A percentile compares a stretch with the other conserved stretches of the same genome.
These are phyloP conservation scores for Cladophialophora chaetospira DNA, from an alignment of 2,329 filamentous ascomycete genomes.

Conservation along the genomic window DNA sequence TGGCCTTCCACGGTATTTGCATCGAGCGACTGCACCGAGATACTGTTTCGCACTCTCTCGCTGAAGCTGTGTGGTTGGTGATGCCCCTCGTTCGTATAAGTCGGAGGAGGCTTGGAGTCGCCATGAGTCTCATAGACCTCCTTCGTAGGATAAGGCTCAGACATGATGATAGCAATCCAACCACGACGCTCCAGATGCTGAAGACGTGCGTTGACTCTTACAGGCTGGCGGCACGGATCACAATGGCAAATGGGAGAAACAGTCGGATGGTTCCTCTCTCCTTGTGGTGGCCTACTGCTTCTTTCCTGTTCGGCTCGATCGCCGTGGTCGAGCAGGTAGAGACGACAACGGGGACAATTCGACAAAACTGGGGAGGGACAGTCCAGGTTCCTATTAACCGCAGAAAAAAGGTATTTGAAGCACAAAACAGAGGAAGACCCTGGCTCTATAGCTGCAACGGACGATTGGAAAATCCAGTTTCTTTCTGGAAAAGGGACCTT, in stretches of 20 bases:
- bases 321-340: not conserved
- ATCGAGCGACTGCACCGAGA: conserved; percentile 19
- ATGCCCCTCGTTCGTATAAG: conserved; percentile 4
- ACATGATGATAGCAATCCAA: conserved; percentile 9
- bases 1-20: conserved; percentile 26
- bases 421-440: not conserved
- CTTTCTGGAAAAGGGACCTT: not conserved
- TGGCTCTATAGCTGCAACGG: not conserved
- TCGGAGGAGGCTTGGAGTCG: not conserved
- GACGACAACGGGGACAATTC: not conserved
- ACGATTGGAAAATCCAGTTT: not conserved
- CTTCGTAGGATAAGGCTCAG: conserved; percentile 14
- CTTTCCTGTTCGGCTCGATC: no score
- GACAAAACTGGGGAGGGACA: no score
- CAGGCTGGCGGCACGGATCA: no score
- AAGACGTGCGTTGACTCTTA: no score
- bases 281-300: no score
- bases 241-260: no score
- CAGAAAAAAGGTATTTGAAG: no score
- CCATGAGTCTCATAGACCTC: conserved; percentile 1
- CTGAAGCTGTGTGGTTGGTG: conserved; percentile 10
- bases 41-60: conserved; percentile 24
- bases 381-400: no score
- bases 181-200: no score
- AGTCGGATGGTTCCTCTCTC: no score